Base-by-base conservation (phyloP, 2,329 filamentous ascomycete genomes). In the Nannizziopsis barbatae region DNA sequence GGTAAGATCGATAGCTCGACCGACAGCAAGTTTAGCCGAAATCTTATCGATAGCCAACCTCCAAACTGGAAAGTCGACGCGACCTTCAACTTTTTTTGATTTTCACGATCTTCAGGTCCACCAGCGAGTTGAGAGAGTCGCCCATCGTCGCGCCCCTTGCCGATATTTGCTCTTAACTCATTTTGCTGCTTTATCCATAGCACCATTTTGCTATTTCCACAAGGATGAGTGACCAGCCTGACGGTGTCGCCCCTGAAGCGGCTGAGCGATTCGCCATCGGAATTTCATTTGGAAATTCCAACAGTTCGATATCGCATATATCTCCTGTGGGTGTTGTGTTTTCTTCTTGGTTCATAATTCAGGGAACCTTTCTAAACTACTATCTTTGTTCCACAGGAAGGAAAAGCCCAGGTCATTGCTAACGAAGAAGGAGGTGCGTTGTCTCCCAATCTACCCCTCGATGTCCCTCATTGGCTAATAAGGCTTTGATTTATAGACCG, bases 271-370 rank as follows among this genome's bases (percentile, higher is more conserved):
- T 75, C 61, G 86, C 84, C 65, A 96, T 98, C 71, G 92, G 92
- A 67, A 88, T 98, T 65, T 85, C 89, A 58, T 95, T 96, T 75
- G 92, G 92, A 71, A 98, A 96, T 75, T 89, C 88, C 53, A 94
- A 95, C 81, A 93, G 87, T 73, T 95, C 88, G 52, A 95, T 98
- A 71, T 90, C 90, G 60, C 88, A 82, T 66, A 94, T 89, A 41
- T 79, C 83, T 53, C 69, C 69, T 54, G 76, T 79, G 68, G 55
- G 73, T 61, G 42, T 22, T 31, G 7, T 3, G 41, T 39, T 20
- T n/a, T 7, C 35, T 35, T 7, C 2, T 20, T 11, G 17, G 2
- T 9, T 5, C 14, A 32, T 22, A n/a, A 1, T 31, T 31, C 10
- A 17, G 35, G 6, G 3, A 11, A 22, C 7, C 33, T 7, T n/a